These are phyloP conservation scores for Phytophthora megakarya DNA, from an alignment of 352 stramenopile species.

Conservation along the genomic window DNA sequence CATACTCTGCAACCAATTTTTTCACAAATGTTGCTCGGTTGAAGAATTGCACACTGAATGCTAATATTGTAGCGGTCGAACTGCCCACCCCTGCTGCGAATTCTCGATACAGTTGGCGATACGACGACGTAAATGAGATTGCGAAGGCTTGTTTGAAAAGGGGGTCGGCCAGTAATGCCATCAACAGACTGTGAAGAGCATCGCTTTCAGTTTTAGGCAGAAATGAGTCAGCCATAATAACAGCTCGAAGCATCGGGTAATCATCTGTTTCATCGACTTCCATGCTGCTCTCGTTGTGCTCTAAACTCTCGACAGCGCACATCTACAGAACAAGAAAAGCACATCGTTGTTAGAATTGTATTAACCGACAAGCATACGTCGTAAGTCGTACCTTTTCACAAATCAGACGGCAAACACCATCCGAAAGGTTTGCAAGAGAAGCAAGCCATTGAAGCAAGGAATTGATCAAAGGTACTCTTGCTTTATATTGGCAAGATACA, in stretches of 20 bases:
- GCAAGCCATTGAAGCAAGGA: constrained; percentile 82
- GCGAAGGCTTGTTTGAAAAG: constrained; percentile 97
- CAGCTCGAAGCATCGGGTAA: constrained; percentile 66
- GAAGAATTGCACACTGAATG: constrained; percentile 98
- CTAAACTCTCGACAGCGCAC: constrained; percentile 43
- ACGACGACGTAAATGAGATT: constrained; percentile 95
- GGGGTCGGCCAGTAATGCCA: constrained; percentile 96
- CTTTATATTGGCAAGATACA: constrained; percentile 79
- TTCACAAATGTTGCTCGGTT: constrained; percentile 98
- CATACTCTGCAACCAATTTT: constrained; percentile 73
- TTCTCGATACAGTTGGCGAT: constrained; percentile 85
- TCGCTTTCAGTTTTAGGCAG: constrained; percentile 79
- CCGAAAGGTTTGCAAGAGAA: constrained; percentile 77
- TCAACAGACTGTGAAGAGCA: constrained; percentile 92
- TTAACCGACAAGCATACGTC: background rate
- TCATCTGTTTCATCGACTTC: constrained; percentile 45
- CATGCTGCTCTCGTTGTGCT: constrained; percentile 45
- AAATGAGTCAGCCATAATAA: constrained; percentile 88
- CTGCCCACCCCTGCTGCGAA: constrained; percentile 76
- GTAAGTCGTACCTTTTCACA: constrained; percentile 65
- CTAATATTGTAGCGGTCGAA: constrained; percentile 88
- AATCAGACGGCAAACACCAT: constrained; percentile 82
- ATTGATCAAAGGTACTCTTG: constrained; percentile 64
- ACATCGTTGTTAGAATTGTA: constrained; percentile 23
- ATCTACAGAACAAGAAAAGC: constrained; percentile 25